Evolutionary conservation across 2,329 filamentous ascomycete species (phyloP).

Genomic region (Cryoendolithus antarcticus): DNA sequence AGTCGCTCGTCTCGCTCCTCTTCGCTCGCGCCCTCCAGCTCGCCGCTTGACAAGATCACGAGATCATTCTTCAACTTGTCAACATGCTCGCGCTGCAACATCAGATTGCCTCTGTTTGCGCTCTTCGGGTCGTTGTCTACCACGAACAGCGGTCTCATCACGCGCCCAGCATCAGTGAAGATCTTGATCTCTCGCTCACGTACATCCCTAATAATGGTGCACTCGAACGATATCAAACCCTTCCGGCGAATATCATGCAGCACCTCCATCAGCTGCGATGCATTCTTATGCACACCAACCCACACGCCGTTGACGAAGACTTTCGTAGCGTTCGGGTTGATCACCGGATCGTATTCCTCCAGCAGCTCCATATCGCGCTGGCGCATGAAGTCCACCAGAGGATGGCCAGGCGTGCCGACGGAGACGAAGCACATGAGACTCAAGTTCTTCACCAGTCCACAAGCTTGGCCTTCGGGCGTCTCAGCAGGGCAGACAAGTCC

Average conservation of each 20-base stretch:
- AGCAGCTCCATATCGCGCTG: conserved; percentile 91
- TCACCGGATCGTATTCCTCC: conserved; percentile 63
- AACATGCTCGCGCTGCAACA: conserved; percentile 77
- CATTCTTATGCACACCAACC: conserved; percentile 90
- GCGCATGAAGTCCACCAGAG: conserved; percentile 91
- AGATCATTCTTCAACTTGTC: conserved; percentile 62
- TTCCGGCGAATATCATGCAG: conserved; percentile 40
- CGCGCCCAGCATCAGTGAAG: conserved; percentile 90
- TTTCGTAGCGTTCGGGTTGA: conserved; percentile 85
- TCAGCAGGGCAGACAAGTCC: conserved; percentile 93
- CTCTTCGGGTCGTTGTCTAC: conserved; percentile 75
- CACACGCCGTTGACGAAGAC: conserved; percentile 97
- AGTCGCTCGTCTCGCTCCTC: conserved; percentile 48
- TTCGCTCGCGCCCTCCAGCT: conserved; percentile 43
- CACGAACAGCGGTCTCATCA: conserved; percentile 87
- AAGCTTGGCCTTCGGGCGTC: conserved; percentile 95
- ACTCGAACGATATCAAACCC: conserved; percentile 77
- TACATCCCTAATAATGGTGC: conserved; percentile 90
- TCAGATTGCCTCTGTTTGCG: conserved; percentile 61
- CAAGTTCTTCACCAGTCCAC: conserved; percentile 94
- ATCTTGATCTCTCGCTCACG: conserved; percentile 97
- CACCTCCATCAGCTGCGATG: conserved; percentile 62
- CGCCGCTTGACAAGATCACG: conserved; percentile 34
- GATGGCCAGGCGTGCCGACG: conserved; percentile 80
- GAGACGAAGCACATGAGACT: conserved; percentile 98